Percentiles rank a stretch among this genome's conserved stretches.
Evolutionary conservation across 306 rosid species (phyloP).

Genomic region (Rosa multiflora): DNA sequence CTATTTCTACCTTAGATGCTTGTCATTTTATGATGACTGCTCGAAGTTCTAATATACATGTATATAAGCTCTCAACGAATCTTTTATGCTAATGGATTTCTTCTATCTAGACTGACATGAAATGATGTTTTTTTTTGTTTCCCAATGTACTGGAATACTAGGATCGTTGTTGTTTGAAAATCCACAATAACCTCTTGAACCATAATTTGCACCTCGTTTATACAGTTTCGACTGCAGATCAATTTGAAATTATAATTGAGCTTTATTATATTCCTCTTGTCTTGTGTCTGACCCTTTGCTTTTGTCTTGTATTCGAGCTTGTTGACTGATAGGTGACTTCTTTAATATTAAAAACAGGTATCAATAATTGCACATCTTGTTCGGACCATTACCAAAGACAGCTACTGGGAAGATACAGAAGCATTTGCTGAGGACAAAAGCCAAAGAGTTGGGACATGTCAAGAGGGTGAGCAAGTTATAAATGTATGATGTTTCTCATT

Average conservation of each 20-base stretch:
- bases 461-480: slow-evolving; percentile 42
- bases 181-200: neutral
- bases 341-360: slow-evolving; percentile 50
- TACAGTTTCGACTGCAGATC: neutral
- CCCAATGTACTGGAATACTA: neutral
- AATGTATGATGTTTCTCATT: slow-evolving; percentile 1
- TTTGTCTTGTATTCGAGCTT: slow-evolving; percentile 16
- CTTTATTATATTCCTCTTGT: neutral
- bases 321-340: slow-evolving; percentile 20
- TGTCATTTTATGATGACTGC: too few species aligned
- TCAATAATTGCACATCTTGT: slow-evolving; percentile 82
- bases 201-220: neutral
- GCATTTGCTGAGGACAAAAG: slow-evolving; percentile 74
- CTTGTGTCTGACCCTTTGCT: neutral
- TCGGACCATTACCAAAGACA: slow-evolving; percentile 71
- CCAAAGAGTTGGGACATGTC: slow-evolving; percentile 67
- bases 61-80: too few species aligned
- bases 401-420: slow-evolving; percentile 84
- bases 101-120: too few species aligned
- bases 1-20: too few species aligned
- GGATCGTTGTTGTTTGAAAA: neutral
- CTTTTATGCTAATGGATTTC: too few species aligned
- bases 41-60: too few species aligned
- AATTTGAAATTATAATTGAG: neutral
- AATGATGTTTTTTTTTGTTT: too few species aligned